Percentiles rank a stretch among this genome's conserved stretches.
These are phyloP conservation scores for Suillus ampliporus DNA, from an alignment of 768 basidiomycete species.

Conservation along the genomic window DNA sequence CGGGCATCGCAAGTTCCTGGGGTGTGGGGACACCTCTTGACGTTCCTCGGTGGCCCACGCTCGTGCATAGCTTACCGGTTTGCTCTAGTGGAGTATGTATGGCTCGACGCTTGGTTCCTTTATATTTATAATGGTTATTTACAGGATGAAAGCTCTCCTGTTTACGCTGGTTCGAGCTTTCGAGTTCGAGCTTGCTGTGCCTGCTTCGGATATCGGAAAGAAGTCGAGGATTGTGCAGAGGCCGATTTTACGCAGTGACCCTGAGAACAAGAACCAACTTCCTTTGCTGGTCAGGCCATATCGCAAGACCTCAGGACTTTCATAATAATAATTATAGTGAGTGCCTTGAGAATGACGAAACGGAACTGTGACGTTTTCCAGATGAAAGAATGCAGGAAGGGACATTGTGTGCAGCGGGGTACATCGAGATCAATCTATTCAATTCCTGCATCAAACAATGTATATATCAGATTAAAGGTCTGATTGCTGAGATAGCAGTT, in stretches of 20 bases:
- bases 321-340: no score
- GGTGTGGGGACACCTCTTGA: constrained; percentile 62
- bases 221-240: constrained; percentile 43
- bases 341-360: no score
- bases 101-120: background rate
- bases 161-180: constrained; percentile 58
- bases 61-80: constrained; percentile 74
- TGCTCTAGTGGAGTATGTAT: constrained; percentile 59
- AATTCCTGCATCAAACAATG: no score
- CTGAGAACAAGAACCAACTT: constrained; percentile 46
- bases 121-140: background rate
- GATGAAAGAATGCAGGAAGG: no score
- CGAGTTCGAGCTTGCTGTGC: constrained; percentile 58
- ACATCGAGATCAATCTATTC: no score
- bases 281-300: constrained; percentile 39
- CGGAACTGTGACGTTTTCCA: no score
- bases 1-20: constrained; percentile 55
- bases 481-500: no score
- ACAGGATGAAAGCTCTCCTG: constrained; percentile 48
- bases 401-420: no score
- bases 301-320: constrained; percentile 3
- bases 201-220: constrained; percentile 44
- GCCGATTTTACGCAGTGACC: constrained; percentile 47
- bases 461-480: no score
- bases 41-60: constrained; percentile 68